phyloP scores from a whole-genome alignment of 768 basidiomycete genomes.

The Pleurotus salmoneostramineus region DNA sequence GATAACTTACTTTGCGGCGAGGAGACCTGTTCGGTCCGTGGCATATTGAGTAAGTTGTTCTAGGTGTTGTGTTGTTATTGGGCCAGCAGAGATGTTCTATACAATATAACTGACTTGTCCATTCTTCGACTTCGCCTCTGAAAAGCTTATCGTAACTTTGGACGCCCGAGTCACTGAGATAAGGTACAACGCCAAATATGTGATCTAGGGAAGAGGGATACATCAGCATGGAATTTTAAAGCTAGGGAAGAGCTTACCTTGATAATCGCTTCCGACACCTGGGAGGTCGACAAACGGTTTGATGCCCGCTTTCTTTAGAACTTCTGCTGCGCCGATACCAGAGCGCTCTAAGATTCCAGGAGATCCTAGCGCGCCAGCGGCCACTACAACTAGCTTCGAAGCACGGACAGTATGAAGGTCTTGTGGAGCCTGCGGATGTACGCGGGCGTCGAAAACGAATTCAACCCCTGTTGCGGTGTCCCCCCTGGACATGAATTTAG shows the following conservation, averaged over 20 bases:
- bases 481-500: slow-evolving; percentile 14
- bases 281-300: slow-evolving; percentile 28
- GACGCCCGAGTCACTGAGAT: background rate
- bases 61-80: background rate
- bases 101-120: background rate
- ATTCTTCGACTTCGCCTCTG: slow-evolving; percentile 10
- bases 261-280: slow-evolving; percentile 36
- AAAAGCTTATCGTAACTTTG: slow-evolving; percentile 8
- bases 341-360: slow-evolving; percentile 48
- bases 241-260: background rate
- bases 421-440: slow-evolving; percentile 11
- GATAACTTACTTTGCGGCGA: slow-evolving; percentile 28
- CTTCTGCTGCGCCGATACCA: slow-evolving; percentile 30
- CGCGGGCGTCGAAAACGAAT: slow-evolving; percentile 11
- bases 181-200: slow-evolving; percentile 3
- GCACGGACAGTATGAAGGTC: slow-evolving; percentile 17
- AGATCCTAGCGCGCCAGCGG: slow-evolving; percentile 32
- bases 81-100: background rate
- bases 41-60: slow-evolving; percentile 21
- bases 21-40: slow-evolving; percentile 25
- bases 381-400: slow-evolving; percentile 30
- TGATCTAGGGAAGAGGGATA: slow-evolving; percentile 8
- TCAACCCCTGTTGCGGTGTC: slow-evolving; percentile 13
- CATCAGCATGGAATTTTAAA: background rate
- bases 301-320: slow-evolving; percentile 25